Conservation (phyloP, 2,329 filamentous ascomycete species). For the Curvularia sp. region DNA sequence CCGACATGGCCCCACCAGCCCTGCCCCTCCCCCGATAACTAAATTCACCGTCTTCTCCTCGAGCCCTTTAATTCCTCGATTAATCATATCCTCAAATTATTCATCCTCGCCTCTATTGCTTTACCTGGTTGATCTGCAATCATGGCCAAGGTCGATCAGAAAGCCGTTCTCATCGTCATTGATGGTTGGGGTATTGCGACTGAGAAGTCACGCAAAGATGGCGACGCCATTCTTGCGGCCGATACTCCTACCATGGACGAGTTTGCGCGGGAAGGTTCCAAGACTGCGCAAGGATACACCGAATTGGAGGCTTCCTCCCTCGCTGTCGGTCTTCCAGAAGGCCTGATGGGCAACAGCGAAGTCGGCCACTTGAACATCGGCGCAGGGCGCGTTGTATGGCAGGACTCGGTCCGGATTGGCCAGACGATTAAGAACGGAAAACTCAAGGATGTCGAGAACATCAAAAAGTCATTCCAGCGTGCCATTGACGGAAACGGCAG, state of each 20-base stretch:
- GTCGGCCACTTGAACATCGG: constrained; percentile 99
- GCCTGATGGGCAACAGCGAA: constrained; percentile 98
- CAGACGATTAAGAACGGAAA: constrained; percentile 86
- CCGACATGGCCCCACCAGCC: constrained; percentile 28
- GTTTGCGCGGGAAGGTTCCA: constrained; percentile 70
- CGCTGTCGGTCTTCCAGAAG: constrained; percentile 93
- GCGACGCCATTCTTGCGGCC: constrained; percentile 93
- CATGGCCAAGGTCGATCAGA: constrained; percentile 73
- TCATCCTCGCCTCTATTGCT: background rate
- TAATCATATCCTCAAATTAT: background rate
- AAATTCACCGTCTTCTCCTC: constrained; percentile 16
- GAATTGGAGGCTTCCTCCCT: constrained; percentile 95
- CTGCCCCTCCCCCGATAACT: constrained; percentile 38
- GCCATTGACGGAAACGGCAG: constrained; percentile 90
- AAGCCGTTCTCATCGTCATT: constrained; percentile 86
- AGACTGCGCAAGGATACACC: constrained; percentile 82
- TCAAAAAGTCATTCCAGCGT: constrained; percentile 77
- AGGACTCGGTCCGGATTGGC: constrained; percentile 93
- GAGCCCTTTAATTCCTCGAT: background rate
- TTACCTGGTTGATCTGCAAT: constrained; percentile 42
- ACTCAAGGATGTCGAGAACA: constrained; percentile 75
- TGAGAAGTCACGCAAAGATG: constrained; percentile 79
- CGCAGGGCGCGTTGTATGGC: constrained; percentile 96
- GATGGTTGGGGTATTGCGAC: constrained; percentile 95
- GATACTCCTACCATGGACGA: constrained; percentile 95